These are phyloP conservation scores for Colletotrichum phormii DNA, from an alignment of 2,329 filamentous ascomycete species.

Conservation along the genomic window DNA sequence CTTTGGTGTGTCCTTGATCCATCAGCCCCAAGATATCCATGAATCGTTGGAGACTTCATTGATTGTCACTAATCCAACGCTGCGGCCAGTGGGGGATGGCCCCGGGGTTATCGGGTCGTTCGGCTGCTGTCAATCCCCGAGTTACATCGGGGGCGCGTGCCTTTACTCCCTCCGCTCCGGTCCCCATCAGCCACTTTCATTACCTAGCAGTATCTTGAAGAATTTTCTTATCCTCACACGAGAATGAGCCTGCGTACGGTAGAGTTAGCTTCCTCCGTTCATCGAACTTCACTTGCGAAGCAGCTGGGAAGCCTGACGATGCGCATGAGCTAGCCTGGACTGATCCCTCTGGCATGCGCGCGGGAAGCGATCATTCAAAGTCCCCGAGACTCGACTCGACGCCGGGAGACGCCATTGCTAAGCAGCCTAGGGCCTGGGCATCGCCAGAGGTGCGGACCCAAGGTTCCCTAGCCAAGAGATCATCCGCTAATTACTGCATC, in stretches of 20 bases:
- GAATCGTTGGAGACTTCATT: neutral
- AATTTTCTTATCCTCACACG: neutral
- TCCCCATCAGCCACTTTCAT: neutral
- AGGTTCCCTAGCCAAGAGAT: constrained; percentile 22
- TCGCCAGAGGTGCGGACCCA: neutral
- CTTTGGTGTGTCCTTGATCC: neutral
- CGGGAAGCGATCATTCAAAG: neutral
- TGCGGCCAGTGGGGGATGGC: constrained; percentile 7
- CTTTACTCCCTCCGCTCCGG: constrained; percentile 2
- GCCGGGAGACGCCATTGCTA: neutral
- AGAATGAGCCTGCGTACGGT: neutral
- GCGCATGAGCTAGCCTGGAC: neutral
- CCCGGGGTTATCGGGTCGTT: constrained; percentile 29
- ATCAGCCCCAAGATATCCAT: neutral
- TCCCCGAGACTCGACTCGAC: neutral
- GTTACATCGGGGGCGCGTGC: neutral
- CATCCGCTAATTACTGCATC: constrained; percentile 31
- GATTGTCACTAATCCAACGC: neutral
- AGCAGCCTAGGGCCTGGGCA: neutral
- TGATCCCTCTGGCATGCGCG: neutral
- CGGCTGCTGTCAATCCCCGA: constrained; percentile 27
- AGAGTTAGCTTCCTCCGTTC: neutral
- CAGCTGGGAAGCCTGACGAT: neutral
- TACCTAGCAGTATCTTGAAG: neutral
- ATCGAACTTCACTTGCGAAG: too few relatives aligned